phyloP scores from a whole-genome alignment of 2,329 filamentous ascomycete genomes.

The Elsinoe australis region DNA sequence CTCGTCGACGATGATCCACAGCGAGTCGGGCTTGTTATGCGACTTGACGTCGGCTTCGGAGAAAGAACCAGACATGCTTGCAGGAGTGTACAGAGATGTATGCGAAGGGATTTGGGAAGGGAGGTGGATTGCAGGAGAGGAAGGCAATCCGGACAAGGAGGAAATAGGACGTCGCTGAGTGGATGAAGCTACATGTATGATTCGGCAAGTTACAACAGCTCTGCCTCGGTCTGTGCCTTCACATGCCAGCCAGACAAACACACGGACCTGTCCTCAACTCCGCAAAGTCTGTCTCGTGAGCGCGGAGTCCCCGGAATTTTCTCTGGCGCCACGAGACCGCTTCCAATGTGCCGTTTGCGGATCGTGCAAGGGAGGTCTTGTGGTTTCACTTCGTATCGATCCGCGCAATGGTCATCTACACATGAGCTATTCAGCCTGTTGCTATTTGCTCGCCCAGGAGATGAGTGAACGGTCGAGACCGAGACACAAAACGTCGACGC shows the following conservation, averaged over 20 bases:
- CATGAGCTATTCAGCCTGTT: not conserved
- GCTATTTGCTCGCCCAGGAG: not conserved
- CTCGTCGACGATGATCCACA: constrained; percentile 87
- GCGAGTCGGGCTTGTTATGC: constrained; percentile 78
- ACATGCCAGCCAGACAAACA: constrained; percentile 11
- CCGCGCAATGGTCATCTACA: not conserved
- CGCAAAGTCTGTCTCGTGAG: constrained; percentile 10
- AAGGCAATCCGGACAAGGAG: constrained; percentile 10
- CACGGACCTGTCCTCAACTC: not conserved
- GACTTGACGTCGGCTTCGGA: constrained; percentile 76
- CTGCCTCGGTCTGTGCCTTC: constrained; percentile 15
- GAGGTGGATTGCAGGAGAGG: not conserved
- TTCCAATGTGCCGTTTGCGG: not conserved
- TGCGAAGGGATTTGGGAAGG: not conserved
- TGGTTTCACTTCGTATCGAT: constrained; percentile 2
- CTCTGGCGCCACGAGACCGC: not conserved
- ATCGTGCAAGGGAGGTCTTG: not conserved
- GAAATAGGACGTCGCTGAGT: constrained; percentile 16
- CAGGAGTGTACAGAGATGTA: constrained; percentile 1
- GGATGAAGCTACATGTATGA: constrained; percentile 1
- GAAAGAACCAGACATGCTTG: constrained; percentile 79
- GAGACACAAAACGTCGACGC: constrained; percentile 14
- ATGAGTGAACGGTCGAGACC: constrained; percentile 13
- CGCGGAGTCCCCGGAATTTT: constrained; percentile 10
- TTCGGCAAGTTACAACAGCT: constrained; percentile 13